Evolutionary conservation across 345 rosid species (phyloP), one percentile per base, ranked within the genome.

Genomic region (Linum usitatissimum): DNA sequence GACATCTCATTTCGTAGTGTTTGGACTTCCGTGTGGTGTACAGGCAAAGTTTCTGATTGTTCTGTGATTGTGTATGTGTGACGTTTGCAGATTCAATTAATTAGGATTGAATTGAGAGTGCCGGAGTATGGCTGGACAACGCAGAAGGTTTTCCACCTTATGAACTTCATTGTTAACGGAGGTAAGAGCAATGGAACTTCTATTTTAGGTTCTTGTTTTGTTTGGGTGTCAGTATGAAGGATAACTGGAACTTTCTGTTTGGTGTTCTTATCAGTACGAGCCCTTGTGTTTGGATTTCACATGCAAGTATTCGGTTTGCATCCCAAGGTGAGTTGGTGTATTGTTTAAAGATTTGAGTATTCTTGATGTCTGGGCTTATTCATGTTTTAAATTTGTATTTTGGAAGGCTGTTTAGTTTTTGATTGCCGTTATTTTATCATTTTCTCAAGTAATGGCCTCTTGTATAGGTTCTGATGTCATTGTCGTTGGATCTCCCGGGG

Each of bases 101-200:
- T 88, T 57, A 80, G 97, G 62, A 91, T 91, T 67, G 96, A 88
- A 70, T 64, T 88, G 68, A 77, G 96, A 75, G 97, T 91, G 73
- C 97, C 97, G 0, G 97, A 91, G 80, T 88, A 86, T 36, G 97
- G 97, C 7, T 91, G 96, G 97, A 91, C 97, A 34, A 91, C 91
- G 17, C 97, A 88, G 74, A 91, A 91, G 77, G 96, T 91, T 65
- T 91, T 91, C 56, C 96, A 91, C 76, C 82, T 91, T 72, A 87
- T 91, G 71, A 91, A 91, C 79, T 86, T 91, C 82, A 68, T 91
- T 39, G 97, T 91, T 30, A 91, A 88, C 66, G 91, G 86, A 68
- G 91, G 97, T 91, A 14, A n/a, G 90, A 76, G 19, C 13, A 60
- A 67, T 30, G 10, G 17, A 60, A 21, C 57, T 64, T 53, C 42